A percentile compares a stretch with the other conserved stretches of the same genome.
Conservation (phyloP, 140 eudicot species). For the Oenanthe javanica region DNA sequence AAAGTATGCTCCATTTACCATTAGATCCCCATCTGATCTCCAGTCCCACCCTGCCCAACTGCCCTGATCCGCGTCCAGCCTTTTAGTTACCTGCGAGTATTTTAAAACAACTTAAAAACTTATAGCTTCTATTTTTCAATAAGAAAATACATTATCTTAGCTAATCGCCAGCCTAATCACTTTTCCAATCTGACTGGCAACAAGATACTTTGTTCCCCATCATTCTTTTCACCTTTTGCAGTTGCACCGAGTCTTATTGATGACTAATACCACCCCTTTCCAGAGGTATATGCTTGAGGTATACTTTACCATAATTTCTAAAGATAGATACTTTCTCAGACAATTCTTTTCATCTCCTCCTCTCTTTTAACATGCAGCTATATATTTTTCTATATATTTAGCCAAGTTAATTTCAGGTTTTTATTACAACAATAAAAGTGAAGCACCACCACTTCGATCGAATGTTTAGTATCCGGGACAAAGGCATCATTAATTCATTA, state of each 20-base stretch:
- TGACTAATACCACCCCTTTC: background rate
- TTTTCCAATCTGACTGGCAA: background rate
- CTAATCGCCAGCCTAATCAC: background rate
- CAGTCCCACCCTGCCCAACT: slow-evolving; percentile 11
- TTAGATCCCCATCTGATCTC: slow-evolving; percentile 5
- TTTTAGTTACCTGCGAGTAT: slow-evolving; percentile 1
- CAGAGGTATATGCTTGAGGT: background rate
- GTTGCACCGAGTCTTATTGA: background rate
- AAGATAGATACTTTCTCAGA: too few species aligned
- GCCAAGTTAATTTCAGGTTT: background rate
- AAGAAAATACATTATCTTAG: background rate
- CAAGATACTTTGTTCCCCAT: background rate
- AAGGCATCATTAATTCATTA: background rate
- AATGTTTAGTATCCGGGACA: background rate
- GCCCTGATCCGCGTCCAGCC: slow-evolving; percentile 5
- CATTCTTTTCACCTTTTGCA: background rate
- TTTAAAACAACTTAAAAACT: background rate
- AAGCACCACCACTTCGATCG: background rate
- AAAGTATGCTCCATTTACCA: slow-evolving; percentile 6
- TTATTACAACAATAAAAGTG: background rate
- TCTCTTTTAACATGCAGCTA: background rate
- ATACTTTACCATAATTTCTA: background rate
- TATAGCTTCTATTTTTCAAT: background rate
- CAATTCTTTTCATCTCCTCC: too few species aligned
- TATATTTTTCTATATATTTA: background rate